phyloP scores from a whole-genome alignment of 345 rosid species.

The Leavenworthia alabamica region DNA sequence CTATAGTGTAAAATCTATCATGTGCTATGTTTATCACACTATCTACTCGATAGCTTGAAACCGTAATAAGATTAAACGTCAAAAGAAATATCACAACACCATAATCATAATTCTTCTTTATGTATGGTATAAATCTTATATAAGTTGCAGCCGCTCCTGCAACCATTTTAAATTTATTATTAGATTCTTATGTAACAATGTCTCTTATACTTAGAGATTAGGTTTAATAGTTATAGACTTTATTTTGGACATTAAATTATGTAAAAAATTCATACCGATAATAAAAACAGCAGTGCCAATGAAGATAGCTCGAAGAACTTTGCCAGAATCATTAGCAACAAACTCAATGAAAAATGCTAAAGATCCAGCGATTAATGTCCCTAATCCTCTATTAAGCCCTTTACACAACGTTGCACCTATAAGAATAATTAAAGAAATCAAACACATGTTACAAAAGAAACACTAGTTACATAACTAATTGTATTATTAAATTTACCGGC shows the following conservation, averaged over 20 bases:
- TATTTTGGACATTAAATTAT: neutral
- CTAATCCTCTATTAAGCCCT: constrained; percentile 79
- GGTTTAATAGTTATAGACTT: neutral
- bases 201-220: neutral
- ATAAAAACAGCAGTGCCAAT: constrained; percentile 63
- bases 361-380: constrained; percentile 66
- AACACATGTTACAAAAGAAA: neutral
- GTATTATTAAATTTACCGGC: constrained; percentile 41
- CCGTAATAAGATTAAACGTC: constrained; percentile 76
- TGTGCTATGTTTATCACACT: constrained; percentile 61
- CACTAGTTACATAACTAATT: neutral
- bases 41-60: constrained; percentile 62
- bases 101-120: constrained; percentile 84
- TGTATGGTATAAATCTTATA: constrained; percentile 65
- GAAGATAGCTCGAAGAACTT: constrained; percentile 56
- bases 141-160: constrained; percentile 71
- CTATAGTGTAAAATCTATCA: constrained; percentile 60
- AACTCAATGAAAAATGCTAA: constrained; percentile 61
- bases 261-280: constrained; percentile 44
- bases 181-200: neutral
- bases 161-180: neutral
- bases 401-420: constrained; percentile 79
- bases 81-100: constrained; percentile 83
- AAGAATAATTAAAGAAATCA: neutral
- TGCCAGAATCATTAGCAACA: constrained; percentile 47